Evolutionary conservation across 1,284 basidiomycete genomes (phyloP).

Genomic region (Pseudozyma pruni): DNA sequence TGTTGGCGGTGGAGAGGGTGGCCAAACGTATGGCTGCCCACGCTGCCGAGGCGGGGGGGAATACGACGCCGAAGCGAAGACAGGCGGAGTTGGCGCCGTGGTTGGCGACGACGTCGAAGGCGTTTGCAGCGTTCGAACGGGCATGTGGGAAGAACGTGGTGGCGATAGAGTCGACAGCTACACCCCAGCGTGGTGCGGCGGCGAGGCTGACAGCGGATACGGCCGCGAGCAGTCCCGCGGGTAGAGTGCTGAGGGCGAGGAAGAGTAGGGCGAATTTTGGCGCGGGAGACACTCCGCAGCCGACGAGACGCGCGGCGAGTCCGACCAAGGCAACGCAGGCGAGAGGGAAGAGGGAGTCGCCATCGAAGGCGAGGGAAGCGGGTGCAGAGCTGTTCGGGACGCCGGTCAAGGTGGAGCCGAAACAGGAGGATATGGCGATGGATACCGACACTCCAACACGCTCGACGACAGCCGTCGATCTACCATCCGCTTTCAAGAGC

Average conservation of each 20-base stretch:
- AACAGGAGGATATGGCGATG: slow-evolving; percentile 5
- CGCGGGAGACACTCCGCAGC: slow-evolving; percentile 3
- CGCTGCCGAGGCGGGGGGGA: slow-evolving; percentile 21
- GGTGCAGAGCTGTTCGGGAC: neutral
- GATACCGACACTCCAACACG: slow-evolving; percentile 19
- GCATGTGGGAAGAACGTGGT: slow-evolving; percentile 47
- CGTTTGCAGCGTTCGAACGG: slow-evolving; percentile 56
- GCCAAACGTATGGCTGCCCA: slow-evolving; percentile 53
- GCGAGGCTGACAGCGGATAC: slow-evolving; percentile 1
- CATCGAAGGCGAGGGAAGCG: slow-evolving; percentile 4
- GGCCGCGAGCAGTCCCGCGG: slow-evolving; percentile 13
- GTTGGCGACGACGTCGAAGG: slow-evolving; percentile 40
- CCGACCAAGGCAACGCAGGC: slow-evolving; percentile 24
- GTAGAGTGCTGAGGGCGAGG: slow-evolving; percentile 18
- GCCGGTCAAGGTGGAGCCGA: slow-evolving; percentile 3
- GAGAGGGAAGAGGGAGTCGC: slow-evolving; percentile 20
- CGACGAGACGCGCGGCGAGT: slow-evolving; percentile 8
- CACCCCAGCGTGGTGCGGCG: neutral
- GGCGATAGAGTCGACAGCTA: slow-evolving; percentile 12
- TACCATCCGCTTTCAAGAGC: too few species aligned
- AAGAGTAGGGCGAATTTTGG: slow-evolving; percentile 7
- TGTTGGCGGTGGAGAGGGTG: slow-evolving; percentile 55
- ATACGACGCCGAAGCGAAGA: slow-evolving; percentile 42
- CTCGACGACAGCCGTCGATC: neutral
- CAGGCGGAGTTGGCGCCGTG: slow-evolving; percentile 43